Evolutionary conservation across 495 filamentous ascomycete species (phyloP).

Genomic region (Xylaria curta): DNA sequence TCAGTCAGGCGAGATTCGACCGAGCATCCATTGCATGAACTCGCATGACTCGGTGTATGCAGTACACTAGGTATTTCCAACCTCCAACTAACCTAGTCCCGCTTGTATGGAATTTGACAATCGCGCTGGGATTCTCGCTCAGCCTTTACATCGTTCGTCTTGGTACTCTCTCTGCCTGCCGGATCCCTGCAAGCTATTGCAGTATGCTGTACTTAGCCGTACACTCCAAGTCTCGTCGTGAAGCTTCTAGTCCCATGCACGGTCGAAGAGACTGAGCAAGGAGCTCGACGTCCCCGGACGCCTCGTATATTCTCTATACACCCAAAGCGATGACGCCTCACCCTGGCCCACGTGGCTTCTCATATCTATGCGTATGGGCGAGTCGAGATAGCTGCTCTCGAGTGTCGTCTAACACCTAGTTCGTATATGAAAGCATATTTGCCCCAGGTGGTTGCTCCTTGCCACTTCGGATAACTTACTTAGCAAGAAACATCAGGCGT

Average conservation of each 20-base stretch:
- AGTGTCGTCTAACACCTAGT: not conserved
- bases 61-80: not conserved
- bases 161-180: conserved; percentile 15
- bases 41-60: conserved; percentile 9
- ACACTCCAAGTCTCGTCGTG: not conserved
- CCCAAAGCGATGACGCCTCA: not conserved
- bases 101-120: not conserved
- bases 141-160: not conserved
- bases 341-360: conserved; percentile 8
- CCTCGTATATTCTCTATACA: not conserved
- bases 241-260: conserved; percentile 3
- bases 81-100: not conserved
- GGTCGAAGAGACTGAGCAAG: conserved; percentile 2
- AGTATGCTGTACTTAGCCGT: not conserved
- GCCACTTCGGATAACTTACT: not conserved
- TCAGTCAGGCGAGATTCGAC: not conserved
- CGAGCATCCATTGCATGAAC: conserved; percentile 18
- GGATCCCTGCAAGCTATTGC: conserved; percentile 5
- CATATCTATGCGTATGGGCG: not conserved
- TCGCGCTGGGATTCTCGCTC: conserved; percentile 6
- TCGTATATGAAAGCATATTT: not conserved
- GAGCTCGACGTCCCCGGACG: not conserved
- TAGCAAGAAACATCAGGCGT: not conserved
- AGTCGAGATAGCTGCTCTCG: not conserved
- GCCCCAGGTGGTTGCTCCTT: not conserved